Conservation (phyloP, 2,329 filamentous ascomycete genomes). For the Ophiostoma angusticollis region DNA sequence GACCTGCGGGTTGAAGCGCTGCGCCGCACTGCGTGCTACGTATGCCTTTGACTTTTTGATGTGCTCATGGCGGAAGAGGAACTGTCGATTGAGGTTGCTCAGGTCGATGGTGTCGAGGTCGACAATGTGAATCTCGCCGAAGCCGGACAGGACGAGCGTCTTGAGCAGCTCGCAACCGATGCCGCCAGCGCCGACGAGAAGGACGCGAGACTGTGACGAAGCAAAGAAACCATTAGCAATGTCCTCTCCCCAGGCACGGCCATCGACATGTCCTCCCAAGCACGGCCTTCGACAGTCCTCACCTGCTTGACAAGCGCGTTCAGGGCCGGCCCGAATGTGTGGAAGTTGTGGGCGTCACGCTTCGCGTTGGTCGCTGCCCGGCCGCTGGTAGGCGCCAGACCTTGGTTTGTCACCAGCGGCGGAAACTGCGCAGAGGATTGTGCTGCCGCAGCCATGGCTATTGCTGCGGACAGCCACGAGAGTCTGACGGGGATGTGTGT, state of each 20-base stretch:
- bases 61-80: conserved; percentile 90
- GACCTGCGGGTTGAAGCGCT: conserved; percentile 78
- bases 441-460: too few species aligned
- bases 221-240: conserved; percentile 4
- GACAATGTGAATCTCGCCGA: conserved; percentile 85
- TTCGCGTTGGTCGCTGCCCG: too few species aligned
- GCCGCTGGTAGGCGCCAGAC: too few species aligned
- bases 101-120: conserved; percentile 98
- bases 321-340: conserved; percentile 54
- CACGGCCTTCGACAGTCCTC: conserved; percentile 23
- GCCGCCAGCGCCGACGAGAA: conserved; percentile 92
- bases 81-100: conserved; percentile 94
- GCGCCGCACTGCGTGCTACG: conserved; percentile 61
- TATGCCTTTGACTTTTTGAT: conserved; percentile 95
- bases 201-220: conserved; percentile 56
- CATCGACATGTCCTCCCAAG: background rate
- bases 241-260: too few species aligned
- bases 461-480: too few species aligned
- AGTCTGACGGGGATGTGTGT: too few species aligned
- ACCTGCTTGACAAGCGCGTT: conserved; percentile 59
- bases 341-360: conserved; percentile 45
- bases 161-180: conserved; percentile 97
- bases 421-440: too few species aligned
- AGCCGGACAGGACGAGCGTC: conserved; percentile 84
- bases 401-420: too few species aligned